These are phyloP conservation scores for Colletotrichum musae DNA, from an alignment of 2,329 filamentous ascomycete species.

Conservation along the genomic window DNA sequence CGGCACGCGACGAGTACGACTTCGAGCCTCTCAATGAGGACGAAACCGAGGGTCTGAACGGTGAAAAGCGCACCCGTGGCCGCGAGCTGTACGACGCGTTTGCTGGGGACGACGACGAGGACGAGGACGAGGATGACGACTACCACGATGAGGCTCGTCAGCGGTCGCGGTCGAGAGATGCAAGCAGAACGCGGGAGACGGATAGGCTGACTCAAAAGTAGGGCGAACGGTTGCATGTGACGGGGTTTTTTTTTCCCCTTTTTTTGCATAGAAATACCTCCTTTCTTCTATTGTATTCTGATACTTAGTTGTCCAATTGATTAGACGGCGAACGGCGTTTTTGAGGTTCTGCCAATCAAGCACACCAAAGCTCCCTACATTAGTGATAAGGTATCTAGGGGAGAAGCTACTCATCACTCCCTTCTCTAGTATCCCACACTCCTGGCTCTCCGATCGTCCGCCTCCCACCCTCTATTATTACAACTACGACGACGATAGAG, in stretches of 20 bases:
- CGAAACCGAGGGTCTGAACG: slow-evolving; percentile 73
- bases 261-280: slow-evolving; percentile 39
- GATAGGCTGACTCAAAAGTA: slow-evolving; percentile 42
- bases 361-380: neutral
- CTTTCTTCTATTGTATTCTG: slow-evolving; percentile 43
- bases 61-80: slow-evolving; percentile 73
- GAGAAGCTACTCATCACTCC: no score
- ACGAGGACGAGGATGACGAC: slow-evolving; percentile 68
- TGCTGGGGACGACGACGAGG: slow-evolving; percentile 86
- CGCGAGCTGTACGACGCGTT: slow-evolving; percentile 98
- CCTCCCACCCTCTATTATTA: no score
- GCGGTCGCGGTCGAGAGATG: slow-evolving; percentile 42
- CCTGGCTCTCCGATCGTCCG: no score
- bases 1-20: slow-evolving; percentile 87
- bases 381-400: neutral
- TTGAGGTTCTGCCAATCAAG: slow-evolving; percentile 28
- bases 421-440: no score
- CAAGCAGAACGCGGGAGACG: slow-evolving; percentile 36
- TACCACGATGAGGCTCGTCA: slow-evolving; percentile 48
- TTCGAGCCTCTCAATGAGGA: slow-evolving; percentile 93
- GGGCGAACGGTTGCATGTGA: slow-evolving; percentile 24
- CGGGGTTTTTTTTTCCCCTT: slow-evolving; percentile 17
- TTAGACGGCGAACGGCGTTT: slow-evolving; percentile 27
- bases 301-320: slow-evolving; percentile 41
- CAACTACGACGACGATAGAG: no score